phyloP scores from a whole-genome alignment of 257 asterid genomes.

The Gynochthodes officinalis region DNA sequence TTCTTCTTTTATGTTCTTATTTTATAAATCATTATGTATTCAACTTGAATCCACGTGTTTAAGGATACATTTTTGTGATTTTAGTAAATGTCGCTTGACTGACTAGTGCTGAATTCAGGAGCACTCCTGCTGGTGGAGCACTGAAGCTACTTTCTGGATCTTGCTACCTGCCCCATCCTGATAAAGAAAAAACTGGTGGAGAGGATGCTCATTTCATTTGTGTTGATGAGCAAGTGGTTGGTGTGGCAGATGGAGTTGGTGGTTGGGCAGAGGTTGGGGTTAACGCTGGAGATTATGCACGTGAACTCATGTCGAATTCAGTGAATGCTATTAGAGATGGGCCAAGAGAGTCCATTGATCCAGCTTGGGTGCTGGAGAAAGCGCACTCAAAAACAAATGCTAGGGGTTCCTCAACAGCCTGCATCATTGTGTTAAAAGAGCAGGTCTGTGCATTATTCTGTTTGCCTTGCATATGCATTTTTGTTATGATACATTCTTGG shows the following conservation, averaged over 20 bases:
- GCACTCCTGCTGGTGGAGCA: conserved; percentile 18
- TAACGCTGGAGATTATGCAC: conserved; percentile 78
- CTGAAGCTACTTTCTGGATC: conserved; percentile 69
- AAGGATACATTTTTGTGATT: not conserved
- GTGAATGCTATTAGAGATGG: conserved; percentile 51
- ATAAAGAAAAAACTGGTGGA: conserved; percentile 75
- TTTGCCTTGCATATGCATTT: not conserved
- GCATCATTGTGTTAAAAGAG: conserved; percentile 63
- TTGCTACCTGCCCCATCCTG: conserved; percentile 87
- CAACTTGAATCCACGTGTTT: not conserved
- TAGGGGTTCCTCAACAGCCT: conserved; percentile 89
- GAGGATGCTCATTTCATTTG: conserved; percentile 93
- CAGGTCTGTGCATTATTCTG: conserved; percentile 40
- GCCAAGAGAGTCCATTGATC: conserved; percentile 47
- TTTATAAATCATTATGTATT: not conserved
- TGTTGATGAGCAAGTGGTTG: conserved; percentile 67
- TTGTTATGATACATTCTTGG: not conserved
- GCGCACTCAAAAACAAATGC: conserved; percentile 62
- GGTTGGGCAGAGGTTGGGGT: conserved; percentile 95
- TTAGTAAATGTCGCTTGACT: conserved; percentile 6
- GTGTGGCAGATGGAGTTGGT: conserved; percentile 96
- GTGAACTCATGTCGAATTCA: conserved; percentile 75
- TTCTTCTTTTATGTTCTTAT: not conserved
- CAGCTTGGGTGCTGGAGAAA: conserved; percentile 61
- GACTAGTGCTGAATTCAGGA: conserved; percentile 19